A percentile compares a stretch with the other conserved stretches of the same genome.
These are phyloP conservation scores for Trichoderma pleuroti DNA, from an alignment of 2,329 filamentous ascomycete genomes.

Conservation along the genomic window DNA sequence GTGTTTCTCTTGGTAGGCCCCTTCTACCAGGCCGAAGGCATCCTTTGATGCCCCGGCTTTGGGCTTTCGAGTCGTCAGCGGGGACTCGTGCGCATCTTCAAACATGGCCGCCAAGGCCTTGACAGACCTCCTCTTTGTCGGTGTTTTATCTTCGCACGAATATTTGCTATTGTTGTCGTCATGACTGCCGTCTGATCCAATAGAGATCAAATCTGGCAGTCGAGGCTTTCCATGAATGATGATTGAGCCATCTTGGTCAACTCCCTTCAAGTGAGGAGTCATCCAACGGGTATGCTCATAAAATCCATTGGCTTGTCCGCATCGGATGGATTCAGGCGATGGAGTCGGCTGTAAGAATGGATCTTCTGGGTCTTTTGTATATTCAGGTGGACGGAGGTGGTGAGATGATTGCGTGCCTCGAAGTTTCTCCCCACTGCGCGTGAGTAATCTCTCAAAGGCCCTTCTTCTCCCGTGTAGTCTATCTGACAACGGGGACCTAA, in stretches of 20 bases:
- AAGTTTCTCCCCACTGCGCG: not conserved
- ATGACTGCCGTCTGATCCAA: not conserved
- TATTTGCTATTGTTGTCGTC: not conserved
- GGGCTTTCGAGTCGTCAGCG: not conserved
- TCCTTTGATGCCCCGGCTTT: not conserved
- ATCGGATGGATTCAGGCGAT: not conserved
- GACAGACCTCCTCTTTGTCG: conserved; percentile 36
- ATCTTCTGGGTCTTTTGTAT: not conserved
- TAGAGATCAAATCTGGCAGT: not conserved
- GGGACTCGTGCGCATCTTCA: conserved; percentile 33
- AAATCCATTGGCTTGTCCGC: not conserved
- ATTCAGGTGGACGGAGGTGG: not conserved
- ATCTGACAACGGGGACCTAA: not conserved
- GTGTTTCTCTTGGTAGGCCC: not conserved
- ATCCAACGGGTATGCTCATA: not conserved
- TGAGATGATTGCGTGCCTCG: not conserved
- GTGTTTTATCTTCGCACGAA: conserved; percentile 17
- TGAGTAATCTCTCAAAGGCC: not conserved
- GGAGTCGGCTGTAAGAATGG: not conserved
- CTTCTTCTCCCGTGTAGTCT: not conserved
- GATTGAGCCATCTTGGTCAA: not conserved
- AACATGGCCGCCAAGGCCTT: conserved; percentile 53
- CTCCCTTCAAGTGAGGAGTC: not conserved
- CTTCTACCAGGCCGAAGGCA: not conserved
- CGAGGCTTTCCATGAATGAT: not conserved